Percentiles rank a stretch among this genome's conserved stretches.
Conservation (phyloP, 2,329 filamentous ascomycete species). For the Aspergillus terreus region DNA sequence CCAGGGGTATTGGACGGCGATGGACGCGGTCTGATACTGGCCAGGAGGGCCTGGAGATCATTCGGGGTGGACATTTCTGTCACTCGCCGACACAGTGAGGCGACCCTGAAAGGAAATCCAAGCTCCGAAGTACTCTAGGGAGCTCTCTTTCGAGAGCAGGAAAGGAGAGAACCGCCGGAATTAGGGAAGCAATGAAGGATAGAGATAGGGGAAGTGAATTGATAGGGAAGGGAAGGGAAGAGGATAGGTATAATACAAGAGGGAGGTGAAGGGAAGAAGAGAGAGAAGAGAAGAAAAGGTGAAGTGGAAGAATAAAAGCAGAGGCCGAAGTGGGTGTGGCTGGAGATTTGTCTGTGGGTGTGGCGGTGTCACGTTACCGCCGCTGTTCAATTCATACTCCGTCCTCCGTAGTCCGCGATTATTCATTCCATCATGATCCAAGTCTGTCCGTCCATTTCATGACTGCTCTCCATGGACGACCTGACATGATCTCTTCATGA, state of each 20-base stretch:
- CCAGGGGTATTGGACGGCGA: constrained; percentile 28
- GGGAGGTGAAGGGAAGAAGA: constrained; percentile 10
- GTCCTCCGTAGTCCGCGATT: neutral
- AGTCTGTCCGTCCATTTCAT: neutral
- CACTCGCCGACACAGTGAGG: constrained; percentile 26
- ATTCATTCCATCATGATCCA: neutral
- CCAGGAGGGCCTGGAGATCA: constrained; percentile 46
- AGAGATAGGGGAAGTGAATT: constrained; percentile 7
- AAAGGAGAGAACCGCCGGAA: constrained; percentile 7
- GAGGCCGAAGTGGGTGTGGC: constrained; percentile 20
- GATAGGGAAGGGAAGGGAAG: constrained; percentile 1
- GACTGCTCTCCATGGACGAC: too few relatives aligned
- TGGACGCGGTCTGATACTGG: constrained; percentile 42
- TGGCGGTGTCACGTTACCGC: neutral
- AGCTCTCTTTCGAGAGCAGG: constrained; percentile 34
- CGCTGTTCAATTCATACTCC: neutral
- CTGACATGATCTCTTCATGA: too few relatives aligned
- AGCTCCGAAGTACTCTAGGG: constrained; percentile 22
- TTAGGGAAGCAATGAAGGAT: constrained; percentile 9
- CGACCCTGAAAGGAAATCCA: constrained; percentile 27
- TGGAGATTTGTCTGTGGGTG: constrained; percentile 5
- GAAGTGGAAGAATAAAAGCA: constrained; percentile 9
- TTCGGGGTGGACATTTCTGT: constrained; percentile 47
- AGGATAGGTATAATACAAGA: constrained; percentile 12
- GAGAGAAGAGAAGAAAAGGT: constrained; percentile 16